phyloP scores from a whole-genome alignment of 495 filamentous ascomycete species.

The Wilcoxina mikolae region DNA sequence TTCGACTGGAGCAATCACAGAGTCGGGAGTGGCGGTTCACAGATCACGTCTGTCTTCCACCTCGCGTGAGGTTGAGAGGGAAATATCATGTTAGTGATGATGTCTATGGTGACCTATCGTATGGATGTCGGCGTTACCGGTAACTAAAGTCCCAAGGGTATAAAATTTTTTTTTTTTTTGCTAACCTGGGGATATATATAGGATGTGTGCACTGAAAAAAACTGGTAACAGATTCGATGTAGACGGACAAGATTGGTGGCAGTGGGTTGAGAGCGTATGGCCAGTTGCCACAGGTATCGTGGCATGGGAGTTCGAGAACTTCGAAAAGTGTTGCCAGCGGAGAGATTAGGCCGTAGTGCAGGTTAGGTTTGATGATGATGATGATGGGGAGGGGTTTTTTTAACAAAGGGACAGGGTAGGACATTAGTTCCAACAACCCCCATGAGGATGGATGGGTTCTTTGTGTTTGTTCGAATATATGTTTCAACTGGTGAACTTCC shows the following conservation, averaged over 20 bases:
- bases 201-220: conserved; percentile 18
- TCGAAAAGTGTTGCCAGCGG: conserved; percentile 13
- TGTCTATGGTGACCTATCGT: conserved; percentile 13
- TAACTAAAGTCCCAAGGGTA: neutral
- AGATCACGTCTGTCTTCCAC: conserved; percentile 21
- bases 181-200: neutral
- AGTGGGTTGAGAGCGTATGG: conserved; percentile 20
- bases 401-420: too few species aligned
- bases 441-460: too few species aligned
- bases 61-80: conserved; percentile 5
- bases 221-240: neutral
- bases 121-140: conserved; percentile 16
- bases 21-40: conserved; percentile 14
- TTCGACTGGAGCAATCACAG: conserved; percentile 1
- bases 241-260: conserved; percentile 5
- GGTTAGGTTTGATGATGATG: too few species aligned
- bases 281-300: conserved; percentile 15
- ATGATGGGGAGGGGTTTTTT: too few species aligned
- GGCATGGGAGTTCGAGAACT: conserved; percentile 20
- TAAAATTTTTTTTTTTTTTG: neutral
- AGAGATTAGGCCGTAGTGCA: too few species aligned
- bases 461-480: too few species aligned
- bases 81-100: conserved; percentile 3
- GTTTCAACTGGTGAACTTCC: too few species aligned
- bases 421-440: too few species aligned